A percentile compares a stretch with the other conserved stretches of the same genome.
phyloP scores from a whole-genome alignment of 805 yeast genomes.

The Wickerhamiella sergipiensis region DNA sequence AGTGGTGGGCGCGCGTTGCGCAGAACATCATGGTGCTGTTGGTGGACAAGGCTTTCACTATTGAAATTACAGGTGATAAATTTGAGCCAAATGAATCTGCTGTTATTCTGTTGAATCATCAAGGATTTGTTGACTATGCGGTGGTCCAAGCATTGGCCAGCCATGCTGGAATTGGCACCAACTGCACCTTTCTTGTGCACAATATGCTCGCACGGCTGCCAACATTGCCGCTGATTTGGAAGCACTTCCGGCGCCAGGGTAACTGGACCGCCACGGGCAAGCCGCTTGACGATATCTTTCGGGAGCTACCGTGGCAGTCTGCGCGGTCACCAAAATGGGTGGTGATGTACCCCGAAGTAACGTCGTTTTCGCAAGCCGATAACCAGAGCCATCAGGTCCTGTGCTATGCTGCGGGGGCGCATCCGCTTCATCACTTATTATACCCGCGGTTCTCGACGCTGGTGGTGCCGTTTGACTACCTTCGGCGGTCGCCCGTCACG shows the following conservation, averaged over 20 bases:
- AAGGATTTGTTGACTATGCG: conserved; percentile 52
- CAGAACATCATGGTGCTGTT: neutral
- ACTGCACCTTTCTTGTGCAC: conserved; percentile 27
- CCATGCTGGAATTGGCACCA: conserved; percentile 21
- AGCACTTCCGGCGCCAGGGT: conserved; percentile 11
- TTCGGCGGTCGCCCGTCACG: conserved; percentile 17
- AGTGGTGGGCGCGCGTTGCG: neutral
- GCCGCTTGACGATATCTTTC: conserved; percentile 7
- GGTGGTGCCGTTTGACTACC: conserved; percentile 16
- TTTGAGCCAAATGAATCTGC: conserved; percentile 22
- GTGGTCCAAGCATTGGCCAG: conserved; percentile 30
- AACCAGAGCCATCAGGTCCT: conserved; percentile 38
- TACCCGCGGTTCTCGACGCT: conserved; percentile 55
- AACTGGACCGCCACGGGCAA: conserved; percentile 21
- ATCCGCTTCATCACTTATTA: conserved; percentile 43
- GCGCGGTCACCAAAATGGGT: conserved; percentile 31
- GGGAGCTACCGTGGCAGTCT: conserved; percentile 9
- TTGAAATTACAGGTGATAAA: conserved; percentile 8
- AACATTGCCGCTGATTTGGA: conserved; percentile 9
- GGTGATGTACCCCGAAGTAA: conserved; percentile 76
- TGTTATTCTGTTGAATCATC: conserved; percentile 41
- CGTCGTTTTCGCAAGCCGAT: conserved; percentile 22
- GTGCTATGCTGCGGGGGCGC: conserved; percentile 45
- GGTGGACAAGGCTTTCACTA: neutral
- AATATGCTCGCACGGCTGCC: conserved; percentile 19